phyloP scores from a whole-genome alignment of 148 eudicot genomes.

The Fagopyrum esculentum region DNA sequence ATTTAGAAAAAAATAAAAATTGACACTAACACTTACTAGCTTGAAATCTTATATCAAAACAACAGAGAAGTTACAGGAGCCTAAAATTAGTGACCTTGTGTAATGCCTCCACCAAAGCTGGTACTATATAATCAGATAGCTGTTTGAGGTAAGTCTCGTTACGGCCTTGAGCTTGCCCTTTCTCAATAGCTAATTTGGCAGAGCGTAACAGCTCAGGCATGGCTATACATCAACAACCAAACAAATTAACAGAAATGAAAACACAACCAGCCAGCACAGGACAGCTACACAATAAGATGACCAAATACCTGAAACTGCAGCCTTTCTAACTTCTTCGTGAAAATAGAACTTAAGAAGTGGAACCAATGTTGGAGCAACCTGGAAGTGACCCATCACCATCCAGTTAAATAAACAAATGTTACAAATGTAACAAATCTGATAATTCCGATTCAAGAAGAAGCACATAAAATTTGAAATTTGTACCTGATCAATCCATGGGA shows the following conservation, averaged over 20 bases:
- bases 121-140: conserved; percentile 32
- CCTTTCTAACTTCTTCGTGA: conserved; percentile 43
- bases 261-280: neutral
- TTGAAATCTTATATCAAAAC: neutral
- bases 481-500: conserved; percentile 44
- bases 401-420: neutral
- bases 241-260: conserved; percentile 5
- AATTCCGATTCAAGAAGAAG: neutral
- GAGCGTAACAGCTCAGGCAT: conserved; percentile 41
- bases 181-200: conserved; percentile 38
- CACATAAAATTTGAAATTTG: neutral
- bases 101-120: conserved; percentile 44
- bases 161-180: conserved; percentile 35
- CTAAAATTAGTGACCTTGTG: conserved; percentile 24
- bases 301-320: conserved; percentile 40
- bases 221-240: conserved; percentile 20
- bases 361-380: conserved; percentile 45
- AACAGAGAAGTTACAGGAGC: neutral
- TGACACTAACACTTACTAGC: neutral
- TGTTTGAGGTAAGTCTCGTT: conserved; percentile 36
- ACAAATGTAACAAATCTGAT: too few relatives aligned
- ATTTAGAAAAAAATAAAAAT: neutral
- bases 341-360: conserved; percentile 48
- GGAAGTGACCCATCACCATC: conserved; percentile 11
- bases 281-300: conserved; percentile 7